phyloP scores from a whole-genome alignment of 257 asterid species.

The Oldenlandia corymbosa region DNA sequence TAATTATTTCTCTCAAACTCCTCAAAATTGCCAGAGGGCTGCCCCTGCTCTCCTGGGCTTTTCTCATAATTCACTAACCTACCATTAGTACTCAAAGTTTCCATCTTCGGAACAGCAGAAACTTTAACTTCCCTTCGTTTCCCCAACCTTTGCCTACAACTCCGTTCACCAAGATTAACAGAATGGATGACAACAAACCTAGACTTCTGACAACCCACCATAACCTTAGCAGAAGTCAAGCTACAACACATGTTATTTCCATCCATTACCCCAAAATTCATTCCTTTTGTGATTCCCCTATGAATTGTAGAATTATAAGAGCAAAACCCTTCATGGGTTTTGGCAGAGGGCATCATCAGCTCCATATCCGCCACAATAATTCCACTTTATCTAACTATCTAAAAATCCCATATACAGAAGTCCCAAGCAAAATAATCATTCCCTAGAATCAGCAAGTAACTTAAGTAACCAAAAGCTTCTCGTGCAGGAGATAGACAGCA shows the following conservation, averaged over 20 bases:
- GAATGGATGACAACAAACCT: conserved; percentile 5
- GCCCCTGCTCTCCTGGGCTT: conserved; percentile 13
- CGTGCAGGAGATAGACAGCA: background rate
- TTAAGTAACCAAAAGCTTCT: background rate
- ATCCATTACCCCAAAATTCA: conserved; percentile 19
- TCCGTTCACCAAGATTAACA: conserved; percentile 16
- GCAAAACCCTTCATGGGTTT: conserved; percentile 42
- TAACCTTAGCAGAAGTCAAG: conserved; percentile 10
- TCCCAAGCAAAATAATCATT: background rate
- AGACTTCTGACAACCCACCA: conserved; percentile 16
- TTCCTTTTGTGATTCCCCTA: conserved; percentile 16
- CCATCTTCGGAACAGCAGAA: conserved; percentile 44
- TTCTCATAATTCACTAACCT: conserved; percentile 29
- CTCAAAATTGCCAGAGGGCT: conserved; percentile 34
- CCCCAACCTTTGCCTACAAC: conserved; percentile 20
- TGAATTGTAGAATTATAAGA: conserved; percentile 26
- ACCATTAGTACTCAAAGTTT: conserved; percentile 38
- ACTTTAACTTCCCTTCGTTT: conserved; percentile 31
- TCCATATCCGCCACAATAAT: conserved; percentile 39
- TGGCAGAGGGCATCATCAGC: conserved; percentile 42
- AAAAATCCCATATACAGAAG: background rate
- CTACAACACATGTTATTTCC: conserved; percentile 15
- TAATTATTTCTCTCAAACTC: conserved; percentile 65
- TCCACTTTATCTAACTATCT: background rate
- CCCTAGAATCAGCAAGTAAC: background rate